These are phyloP conservation scores for Stellera chamaejasme DNA, from an alignment of 345 rosid genomes.

Conservation along the genomic window DNA sequence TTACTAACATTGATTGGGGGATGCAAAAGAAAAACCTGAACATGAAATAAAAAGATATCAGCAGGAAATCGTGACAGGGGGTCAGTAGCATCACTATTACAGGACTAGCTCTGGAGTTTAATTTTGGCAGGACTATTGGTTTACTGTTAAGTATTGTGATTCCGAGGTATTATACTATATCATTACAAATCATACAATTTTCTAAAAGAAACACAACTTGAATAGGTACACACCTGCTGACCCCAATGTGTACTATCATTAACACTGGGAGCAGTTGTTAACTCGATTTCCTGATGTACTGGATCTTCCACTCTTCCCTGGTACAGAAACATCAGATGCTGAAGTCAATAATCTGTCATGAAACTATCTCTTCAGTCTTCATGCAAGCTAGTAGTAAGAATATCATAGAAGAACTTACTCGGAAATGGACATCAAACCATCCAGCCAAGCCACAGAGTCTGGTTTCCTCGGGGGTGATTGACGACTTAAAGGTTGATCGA, in stretches of 20 bases:
- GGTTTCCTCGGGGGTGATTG: slow-evolving; percentile 34
- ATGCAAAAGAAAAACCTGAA: slow-evolving; percentile 68
- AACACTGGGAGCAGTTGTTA: slow-evolving; percentile 84
- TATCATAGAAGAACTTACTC: slow-evolving; percentile 42
- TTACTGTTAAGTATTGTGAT: not conserved
- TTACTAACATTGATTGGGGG: slow-evolving; percentile 37
- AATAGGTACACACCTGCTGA: slow-evolving; percentile 58
- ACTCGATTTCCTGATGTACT: slow-evolving; percentile 59
- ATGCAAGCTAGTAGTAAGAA: slow-evolving; percentile 1
- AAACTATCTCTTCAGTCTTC: not conserved
- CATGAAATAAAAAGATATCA: not conserved
- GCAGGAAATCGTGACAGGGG: not conserved
- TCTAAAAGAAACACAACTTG: not conserved
- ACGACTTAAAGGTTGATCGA: slow-evolving; percentile 46
- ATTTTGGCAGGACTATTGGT: not conserved
- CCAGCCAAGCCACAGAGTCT: slow-evolving; percentile 81
- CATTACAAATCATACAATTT: not conserved
- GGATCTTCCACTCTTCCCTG: slow-evolving; percentile 84
- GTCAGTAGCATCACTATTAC: no score
- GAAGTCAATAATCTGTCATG: not conserved
- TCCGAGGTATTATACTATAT: not conserved
- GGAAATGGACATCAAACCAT: slow-evolving; percentile 97
- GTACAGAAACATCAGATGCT: slow-evolving; percentile 6
- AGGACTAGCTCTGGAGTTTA: no score
- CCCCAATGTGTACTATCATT: slow-evolving; percentile 93